Conservation (phyloP, 1,284 basidiomycete species). For the Cutaneotrichosporon mucoides region DNA sequence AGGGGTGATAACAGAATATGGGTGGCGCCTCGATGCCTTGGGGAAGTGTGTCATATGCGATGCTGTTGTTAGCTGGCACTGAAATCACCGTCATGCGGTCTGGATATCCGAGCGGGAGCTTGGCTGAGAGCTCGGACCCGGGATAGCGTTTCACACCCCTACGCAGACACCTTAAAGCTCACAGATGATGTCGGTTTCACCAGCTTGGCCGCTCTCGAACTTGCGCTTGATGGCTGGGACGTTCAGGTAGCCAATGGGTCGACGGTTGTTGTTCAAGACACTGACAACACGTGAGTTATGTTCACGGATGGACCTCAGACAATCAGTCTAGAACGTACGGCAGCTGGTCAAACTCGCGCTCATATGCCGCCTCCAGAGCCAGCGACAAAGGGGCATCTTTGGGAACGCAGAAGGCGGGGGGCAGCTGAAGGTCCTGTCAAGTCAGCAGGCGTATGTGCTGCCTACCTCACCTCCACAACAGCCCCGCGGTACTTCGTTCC, state of each 20-base stretch:
- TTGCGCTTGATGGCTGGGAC: conserved; percentile 66
- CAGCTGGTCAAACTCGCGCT: conserved; percentile 83
- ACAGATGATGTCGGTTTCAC: conserved; percentile 56
- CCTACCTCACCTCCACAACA: conserved; percentile 56
- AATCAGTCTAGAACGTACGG: conserved; percentile 56
- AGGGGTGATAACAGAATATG: conserved; percentile 75
- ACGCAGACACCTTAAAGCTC: conserved; percentile 31
- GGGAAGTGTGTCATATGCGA: conserved; percentile 73
- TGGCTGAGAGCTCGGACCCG: background rate
- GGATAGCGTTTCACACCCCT: background rate
- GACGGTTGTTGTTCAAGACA: conserved; percentile 65
- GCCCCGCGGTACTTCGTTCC: conserved; percentile 70
- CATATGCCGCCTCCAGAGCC: conserved; percentile 79
- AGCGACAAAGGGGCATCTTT: conserved; percentile 63
- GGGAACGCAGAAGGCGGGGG: conserved; percentile 80
- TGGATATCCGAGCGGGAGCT: too few species aligned
- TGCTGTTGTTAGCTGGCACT: conserved; percentile 21
- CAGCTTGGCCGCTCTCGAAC: conserved; percentile 68
- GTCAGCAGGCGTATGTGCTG: background rate
- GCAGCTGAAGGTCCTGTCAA: conserved; percentile 73
- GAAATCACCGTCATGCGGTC: too few species aligned
- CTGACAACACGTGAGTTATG: conserved; percentile 48
- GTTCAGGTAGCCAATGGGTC: conserved; percentile 76
- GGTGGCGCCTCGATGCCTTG: conserved; percentile 55
- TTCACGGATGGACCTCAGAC: too few species aligned